Conservation (phyloP, 1,284 basidiomycete species). For the Irpex sp. region DNA sequence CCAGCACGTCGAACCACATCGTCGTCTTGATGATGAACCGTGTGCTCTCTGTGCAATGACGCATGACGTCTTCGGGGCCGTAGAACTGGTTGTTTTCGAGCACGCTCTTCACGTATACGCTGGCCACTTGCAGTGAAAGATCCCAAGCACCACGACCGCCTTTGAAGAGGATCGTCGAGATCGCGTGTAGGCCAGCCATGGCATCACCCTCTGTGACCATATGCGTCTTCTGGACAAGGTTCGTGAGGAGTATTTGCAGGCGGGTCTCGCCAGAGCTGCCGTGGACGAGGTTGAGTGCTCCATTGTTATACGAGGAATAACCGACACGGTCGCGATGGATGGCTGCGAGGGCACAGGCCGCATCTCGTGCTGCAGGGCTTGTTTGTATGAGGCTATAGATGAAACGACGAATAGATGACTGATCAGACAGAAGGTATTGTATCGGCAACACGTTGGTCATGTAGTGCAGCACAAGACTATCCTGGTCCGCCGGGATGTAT, state of each 20-base stretch:
- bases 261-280: slow-evolving; percentile 16
- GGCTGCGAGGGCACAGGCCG: slow-evolving; percentile 54
- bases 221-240: slow-evolving; percentile 21
- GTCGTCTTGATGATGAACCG: slow-evolving; percentile 76
- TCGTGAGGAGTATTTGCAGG: slow-evolving; percentile 25
- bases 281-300: not conserved
- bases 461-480: slow-evolving; percentile 38
- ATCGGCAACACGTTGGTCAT: slow-evolving; percentile 52
- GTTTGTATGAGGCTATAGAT: slow-evolving; percentile 48
- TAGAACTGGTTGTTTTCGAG: slow-evolving; percentile 34
- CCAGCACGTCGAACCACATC: slow-evolving; percentile 84
- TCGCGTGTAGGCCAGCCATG: slow-evolving; percentile 70
- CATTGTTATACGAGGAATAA: slow-evolving; percentile 13
- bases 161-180: slow-evolving; percentile 71
- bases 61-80: slow-evolving; percentile 45
- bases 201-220: slow-evolving; percentile 54
- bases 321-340: slow-evolving; percentile 39
- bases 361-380: slow-evolving; percentile 39
- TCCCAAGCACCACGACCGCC: slow-evolving; percentile 69
- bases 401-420: slow-evolving; percentile 30
- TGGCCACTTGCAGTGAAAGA: slow-evolving; percentile 58
- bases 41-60: slow-evolving; percentile 40
- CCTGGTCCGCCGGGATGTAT: slow-evolving; percentile 27
- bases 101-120: slow-evolving; percentile 45
- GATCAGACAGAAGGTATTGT: slow-evolving; percentile 66